These are phyloP conservation scores for Strobilomyces confusus DNA, from an alignment of 768 basidiomycete species.

Conservation along the genomic window DNA sequence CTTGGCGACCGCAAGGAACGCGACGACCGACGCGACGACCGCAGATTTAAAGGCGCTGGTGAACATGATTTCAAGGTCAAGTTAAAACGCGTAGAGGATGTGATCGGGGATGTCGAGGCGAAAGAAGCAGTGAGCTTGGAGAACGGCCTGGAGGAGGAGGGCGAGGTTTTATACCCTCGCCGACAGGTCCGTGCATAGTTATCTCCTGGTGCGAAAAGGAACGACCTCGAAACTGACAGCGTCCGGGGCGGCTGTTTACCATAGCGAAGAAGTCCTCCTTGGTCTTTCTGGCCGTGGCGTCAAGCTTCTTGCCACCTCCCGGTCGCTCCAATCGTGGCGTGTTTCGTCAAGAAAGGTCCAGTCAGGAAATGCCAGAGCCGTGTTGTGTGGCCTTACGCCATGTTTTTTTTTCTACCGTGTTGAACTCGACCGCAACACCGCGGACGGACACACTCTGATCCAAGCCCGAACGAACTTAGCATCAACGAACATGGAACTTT, in stretches of 20 bases:
- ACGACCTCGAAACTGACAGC: background rate
- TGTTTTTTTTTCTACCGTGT: background rate
- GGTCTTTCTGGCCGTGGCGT: conserved; percentile 7
- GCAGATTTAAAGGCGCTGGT: conserved; percentile 9
- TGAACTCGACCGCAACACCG: background rate
- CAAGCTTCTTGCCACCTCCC: conserved; percentile 4
- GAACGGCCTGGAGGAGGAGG: background rate
- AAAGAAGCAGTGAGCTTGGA: background rate
- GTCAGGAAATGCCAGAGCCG: conserved; percentile 4
- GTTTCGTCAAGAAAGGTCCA: background rate
- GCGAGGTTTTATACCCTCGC: conserved; percentile 11
- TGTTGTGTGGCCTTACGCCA: background rate
- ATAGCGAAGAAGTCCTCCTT: conserved; percentile 3
- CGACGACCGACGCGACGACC: conserved; percentile 7
- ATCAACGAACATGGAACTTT: background rate
- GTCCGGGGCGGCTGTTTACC: conserved; percentile 3
- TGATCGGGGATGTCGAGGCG: background rate
- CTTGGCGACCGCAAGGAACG: conserved; percentile 3
- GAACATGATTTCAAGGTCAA: conserved; percentile 7
- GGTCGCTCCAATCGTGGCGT: background rate
- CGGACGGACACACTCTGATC: background rate
- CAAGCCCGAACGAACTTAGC: background rate
- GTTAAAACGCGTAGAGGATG: background rate
- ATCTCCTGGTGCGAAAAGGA: background rate
- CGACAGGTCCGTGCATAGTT: conserved; percentile 4